Percentiles rank a stretch among this genome's conserved stretches.
Conservation (phyloP, 495 filamentous ascomycete genomes). For the Parachaetomium inaequale region DNA sequence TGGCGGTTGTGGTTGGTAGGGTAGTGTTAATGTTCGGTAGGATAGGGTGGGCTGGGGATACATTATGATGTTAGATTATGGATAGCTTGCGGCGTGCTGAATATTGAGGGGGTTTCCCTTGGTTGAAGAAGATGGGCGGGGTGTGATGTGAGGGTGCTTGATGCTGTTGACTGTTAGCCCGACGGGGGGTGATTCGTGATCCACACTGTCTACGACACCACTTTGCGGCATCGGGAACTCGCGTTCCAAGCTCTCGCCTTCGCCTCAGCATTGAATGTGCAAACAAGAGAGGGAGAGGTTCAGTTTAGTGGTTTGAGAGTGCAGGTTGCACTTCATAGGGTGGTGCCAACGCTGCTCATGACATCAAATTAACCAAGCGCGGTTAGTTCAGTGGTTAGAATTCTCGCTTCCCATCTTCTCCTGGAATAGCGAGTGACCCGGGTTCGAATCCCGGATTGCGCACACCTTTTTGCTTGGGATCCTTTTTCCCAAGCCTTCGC, state of each 20-base stretch:
- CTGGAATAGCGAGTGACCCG: constrained; percentile 24
- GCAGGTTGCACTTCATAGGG: too few species aligned
- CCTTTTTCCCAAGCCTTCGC: not conserved
- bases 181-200: too few species aligned
- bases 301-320: too few species aligned
- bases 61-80: not conserved
- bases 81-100: not conserved
- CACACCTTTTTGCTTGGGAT: constrained; percentile 5
- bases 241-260: too few species aligned
- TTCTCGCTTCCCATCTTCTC: constrained; percentile 26
- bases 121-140: too few species aligned
- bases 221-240: too few species aligned
- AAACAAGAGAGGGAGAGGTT: too few species aligned
- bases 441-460: constrained; percentile 29
- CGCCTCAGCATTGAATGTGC: too few species aligned
- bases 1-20: not conserved
- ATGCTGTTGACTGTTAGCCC: too few species aligned
- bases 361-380: constrained; percentile 17
- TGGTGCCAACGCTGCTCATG: too few species aligned
- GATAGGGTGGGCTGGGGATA: not conserved
- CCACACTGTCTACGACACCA: too few species aligned
- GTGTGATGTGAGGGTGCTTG: too few species aligned
- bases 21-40: not conserved
- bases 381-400: constrained; percentile 30
- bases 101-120: not conserved